phyloP scores from a whole-genome alignment of 805 yeast species.

The Candida verbasci region DNA sequence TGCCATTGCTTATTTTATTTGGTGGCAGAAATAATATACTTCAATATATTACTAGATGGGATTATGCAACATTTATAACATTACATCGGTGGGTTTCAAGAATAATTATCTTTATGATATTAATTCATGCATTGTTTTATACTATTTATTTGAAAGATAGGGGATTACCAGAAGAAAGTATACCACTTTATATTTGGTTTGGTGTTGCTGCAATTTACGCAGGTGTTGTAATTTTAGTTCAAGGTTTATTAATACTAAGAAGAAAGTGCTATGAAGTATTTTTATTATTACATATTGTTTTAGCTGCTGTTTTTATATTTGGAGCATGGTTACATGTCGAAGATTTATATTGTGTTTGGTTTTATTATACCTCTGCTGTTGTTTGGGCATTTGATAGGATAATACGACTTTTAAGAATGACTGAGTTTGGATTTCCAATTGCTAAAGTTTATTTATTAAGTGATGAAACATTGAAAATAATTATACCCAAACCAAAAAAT shows the following conservation, averaged over 20 bases:
- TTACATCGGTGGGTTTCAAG: slow-evolving; percentile 28
- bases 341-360: slow-evolving; percentile 30
- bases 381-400: slow-evolving; percentile 71
- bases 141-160: slow-evolving; percentile 9
- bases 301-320: slow-evolving; percentile 46
- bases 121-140: slow-evolving; percentile 23
- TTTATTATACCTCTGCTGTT: slow-evolving; percentile 49
- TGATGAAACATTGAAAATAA: slow-evolving; percentile 45
- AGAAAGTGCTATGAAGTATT: slow-evolving; percentile 49
- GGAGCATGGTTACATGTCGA: slow-evolving; percentile 51
- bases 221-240: slow-evolving; percentile 41
- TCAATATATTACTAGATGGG: slow-evolving; percentile 37
- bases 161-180: slow-evolving; percentile 7
- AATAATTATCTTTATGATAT: slow-evolving; percentile 16
- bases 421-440: slow-evolving; percentile 55
- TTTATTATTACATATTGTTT: slow-evolving; percentile 50
- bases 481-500: slow-evolving; percentile 46
- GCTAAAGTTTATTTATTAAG: slow-evolving; percentile 42
- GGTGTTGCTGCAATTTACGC: slow-evolving; percentile 27
- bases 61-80: slow-evolving; percentile 25
- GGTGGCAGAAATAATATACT: slow-evolving; percentile 35
- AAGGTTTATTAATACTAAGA: slow-evolving; percentile 43
- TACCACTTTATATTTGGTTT: slow-evolving; percentile 15
- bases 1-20: slow-evolving; percentile 31
- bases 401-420: slow-evolving; percentile 50